Base-by-base conservation (phyloP, 2,329 filamentous ascomycete species). In the Shiraia bambusicola region DNA sequence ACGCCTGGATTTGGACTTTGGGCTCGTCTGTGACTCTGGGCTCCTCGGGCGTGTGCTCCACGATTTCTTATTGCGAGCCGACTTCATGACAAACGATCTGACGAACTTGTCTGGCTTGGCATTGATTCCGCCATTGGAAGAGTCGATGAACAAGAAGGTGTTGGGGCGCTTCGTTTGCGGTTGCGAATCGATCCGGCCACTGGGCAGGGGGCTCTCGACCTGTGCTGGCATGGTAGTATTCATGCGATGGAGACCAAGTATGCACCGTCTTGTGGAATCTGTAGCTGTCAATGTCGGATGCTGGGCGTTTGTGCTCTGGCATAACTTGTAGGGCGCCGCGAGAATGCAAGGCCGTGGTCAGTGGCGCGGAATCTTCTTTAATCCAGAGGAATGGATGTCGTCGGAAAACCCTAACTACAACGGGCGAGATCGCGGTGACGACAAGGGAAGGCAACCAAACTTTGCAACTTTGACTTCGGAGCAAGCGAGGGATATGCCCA, bases 31-130 rank as follows among this genome's bases (percentile, higher is more conserved):
- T 13, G 44, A 48, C 32, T 48, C 54, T 4, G 50, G 34, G 34
- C 40, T 56, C 51, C 56, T 59, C 36, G 58, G 59, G 49, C 51
- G 54, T 26, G 61, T 65, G 37, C 59, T 63, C 64, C 64, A 67
- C 3, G 54, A 47, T 45, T 61, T 60, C 37, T 58, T 52, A 33
- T 56, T 54, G 14, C 64, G 51, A 12, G 61, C 64, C 25, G 58
- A 56, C 30, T 66, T 63, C 64, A 67, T 67, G 3, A 67, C 63
- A 56, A 66, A 66, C n/a, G 61, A 64, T 31, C 64, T 41, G 10
- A 66, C 61, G 7, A 51, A 50, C 40, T 58, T 61, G 30, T 65
- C 51, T 11, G 61, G 63, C 35, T 66, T 66, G 13, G 58, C 53
- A 26, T 61, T 62, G 12, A 54, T 42, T 8, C 60, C 62, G 27